Base-by-base conservation (phyloP, 768 basidiomycete genomes). In the Leccinum uliginosum region DNA sequence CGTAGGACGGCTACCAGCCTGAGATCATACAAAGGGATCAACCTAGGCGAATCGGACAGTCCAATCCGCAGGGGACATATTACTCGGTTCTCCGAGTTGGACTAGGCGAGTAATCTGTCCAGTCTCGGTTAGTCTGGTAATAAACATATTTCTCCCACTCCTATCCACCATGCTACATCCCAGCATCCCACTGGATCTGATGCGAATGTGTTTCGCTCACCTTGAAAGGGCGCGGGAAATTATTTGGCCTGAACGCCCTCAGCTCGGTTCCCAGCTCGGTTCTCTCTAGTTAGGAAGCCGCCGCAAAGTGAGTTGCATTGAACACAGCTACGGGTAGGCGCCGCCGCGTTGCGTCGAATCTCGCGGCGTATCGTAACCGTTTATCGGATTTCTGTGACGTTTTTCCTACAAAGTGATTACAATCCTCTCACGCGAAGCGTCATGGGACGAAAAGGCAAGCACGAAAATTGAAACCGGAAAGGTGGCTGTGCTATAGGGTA, bases 381-480 rank as follows among this genome's bases (percentile, higher is more conserved):
- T 10, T 45, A 47, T 47, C 29, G n/a, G n/a, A 27, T 11, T 27
- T 49, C 44, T 34, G 24, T 12, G 9, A 35, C 7, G 38, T 3
- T 50, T 40, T 26, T 27, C 19, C 24, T 9, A 11, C n/a, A 15
- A 23, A 1, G 3, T 51, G 29, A 34, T 29, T 15, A 14, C 23
- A 21, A 15, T 46, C 27, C 59, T 55, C 62, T 53, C 48, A 53
- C 38, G 32, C 26, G 58, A 43, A 51, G 51, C 21, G 27, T 19
- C 30, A 32, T 32, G 12, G 8, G 30, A 48, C n/a, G 32, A 45
- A 46, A 57, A 45, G 21, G 34, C 21, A 50, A 47, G 29, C 21
- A 50, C n/a, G 21, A 49, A 38, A 38, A 4, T 21, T 50, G 24
- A 32, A 45, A 62, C 10, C 15, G 49, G 61, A 30, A 12, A 15